phyloP scores from a whole-genome alignment of 495 filamentous ascomycete species.

The Cryomyces minteri region DNA sequence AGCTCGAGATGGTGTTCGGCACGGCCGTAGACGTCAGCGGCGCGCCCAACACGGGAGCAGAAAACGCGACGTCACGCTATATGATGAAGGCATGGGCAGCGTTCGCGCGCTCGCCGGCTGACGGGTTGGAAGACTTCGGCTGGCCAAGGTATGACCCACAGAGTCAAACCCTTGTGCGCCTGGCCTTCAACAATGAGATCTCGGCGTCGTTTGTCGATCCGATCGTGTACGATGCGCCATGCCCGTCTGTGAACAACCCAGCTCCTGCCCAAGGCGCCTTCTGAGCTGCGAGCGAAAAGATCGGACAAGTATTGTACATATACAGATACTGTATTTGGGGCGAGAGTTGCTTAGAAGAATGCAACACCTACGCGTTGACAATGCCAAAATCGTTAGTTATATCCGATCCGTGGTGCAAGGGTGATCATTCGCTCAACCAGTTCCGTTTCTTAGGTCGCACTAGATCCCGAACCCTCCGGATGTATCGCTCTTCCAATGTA shows the following conservation, averaged over 20 bases:
- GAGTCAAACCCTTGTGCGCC: constrained; percentile 2
- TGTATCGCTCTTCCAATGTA: no score
- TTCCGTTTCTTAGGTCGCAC: no score
- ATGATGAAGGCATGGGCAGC: constrained; percentile 29
- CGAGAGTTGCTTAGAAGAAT: no score
- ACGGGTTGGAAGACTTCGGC: constrained; percentile 15
- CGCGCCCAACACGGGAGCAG: constrained; percentile 10
- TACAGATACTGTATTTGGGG: no score
- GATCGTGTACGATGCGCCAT: constrained; percentile 5
- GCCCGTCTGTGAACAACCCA: constrained; percentile 2
- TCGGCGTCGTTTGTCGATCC: constrained; percentile 2
- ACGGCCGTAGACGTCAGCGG: constrained; percentile 21
- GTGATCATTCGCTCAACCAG: no score
- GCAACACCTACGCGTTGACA: no score
- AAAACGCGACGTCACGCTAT: constrained; percentile 19
- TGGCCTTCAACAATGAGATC: constrained; percentile 4
- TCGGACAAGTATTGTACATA: no score
- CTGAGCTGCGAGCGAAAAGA: no score
- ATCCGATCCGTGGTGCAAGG: no score
- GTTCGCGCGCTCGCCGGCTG: constrained; percentile 29
- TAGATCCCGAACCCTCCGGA: no score
- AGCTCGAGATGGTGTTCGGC: constrained; percentile 32
- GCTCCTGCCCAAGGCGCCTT: constrained; percentile 3
- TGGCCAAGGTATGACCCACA: constrained; percentile 4
- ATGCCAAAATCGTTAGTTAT: no score